A percentile compares a stretch with the other conserved stretches of the same genome.
These are phyloP conservation scores for Perkinsus olseni DNA, from an alignment of 169 alveolate genomes.

Conservation along the genomic window DNA sequence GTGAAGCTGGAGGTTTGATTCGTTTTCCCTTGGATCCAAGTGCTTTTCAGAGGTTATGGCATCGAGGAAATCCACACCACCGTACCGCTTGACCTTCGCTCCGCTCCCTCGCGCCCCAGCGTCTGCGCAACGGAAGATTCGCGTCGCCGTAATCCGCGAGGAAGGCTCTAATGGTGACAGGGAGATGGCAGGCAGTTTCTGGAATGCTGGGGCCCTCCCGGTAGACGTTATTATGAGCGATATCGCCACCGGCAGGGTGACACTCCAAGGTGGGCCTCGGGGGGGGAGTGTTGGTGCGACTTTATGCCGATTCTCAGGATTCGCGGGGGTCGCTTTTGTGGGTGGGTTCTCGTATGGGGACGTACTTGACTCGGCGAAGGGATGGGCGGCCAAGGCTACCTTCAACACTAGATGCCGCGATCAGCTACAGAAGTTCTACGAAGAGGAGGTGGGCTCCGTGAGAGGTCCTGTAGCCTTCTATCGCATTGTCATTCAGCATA, in stretches of 20 bases:
- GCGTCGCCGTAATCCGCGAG: slow-evolving; percentile 18
- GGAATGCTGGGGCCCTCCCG: background rate
- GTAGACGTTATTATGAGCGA: background rate
- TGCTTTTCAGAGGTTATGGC: background rate
- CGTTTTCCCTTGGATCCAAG: background rate
- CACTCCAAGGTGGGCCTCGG: background rate
- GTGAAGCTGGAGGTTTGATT: background rate
- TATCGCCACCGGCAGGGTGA: background rate
- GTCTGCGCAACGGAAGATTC: background rate
- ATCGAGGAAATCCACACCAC: background rate
- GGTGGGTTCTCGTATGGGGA: slow-evolving; percentile 33
- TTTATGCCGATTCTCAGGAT: background rate
- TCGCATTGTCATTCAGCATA: slow-evolving; percentile 16
- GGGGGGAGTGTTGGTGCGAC: background rate
- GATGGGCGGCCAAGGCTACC: background rate
- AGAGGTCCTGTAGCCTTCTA: background rate
- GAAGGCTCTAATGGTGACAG: slow-evolving; percentile 40
- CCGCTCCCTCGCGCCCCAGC: background rate
- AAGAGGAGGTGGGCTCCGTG: background rate
- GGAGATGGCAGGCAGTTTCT: slow-evolving; percentile 6
- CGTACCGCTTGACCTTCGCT: background rate
- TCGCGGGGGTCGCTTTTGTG: slow-evolving; percentile 30
- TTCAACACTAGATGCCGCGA: background rate
- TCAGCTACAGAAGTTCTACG: background rate
- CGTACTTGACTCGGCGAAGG: slow-evolving; percentile 29